Conservation (phyloP, 2,329 filamentous ascomycete species). For the Volutella citrinella region DNA sequence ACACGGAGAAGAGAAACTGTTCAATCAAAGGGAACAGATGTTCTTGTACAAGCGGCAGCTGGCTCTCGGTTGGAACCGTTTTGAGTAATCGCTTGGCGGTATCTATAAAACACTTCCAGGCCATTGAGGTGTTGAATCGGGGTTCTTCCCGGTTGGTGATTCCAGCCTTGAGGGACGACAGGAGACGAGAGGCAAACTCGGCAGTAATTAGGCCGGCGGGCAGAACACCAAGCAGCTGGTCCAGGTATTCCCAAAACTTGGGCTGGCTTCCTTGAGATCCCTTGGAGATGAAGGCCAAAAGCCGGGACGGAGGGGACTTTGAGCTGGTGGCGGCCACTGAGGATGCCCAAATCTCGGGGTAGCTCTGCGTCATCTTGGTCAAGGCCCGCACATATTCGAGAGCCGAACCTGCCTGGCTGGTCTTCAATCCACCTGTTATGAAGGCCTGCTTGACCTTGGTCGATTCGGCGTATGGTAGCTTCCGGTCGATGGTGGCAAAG, state of each 20-base stretch:
- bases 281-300: slow-evolving; percentile 73
- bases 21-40: slow-evolving; percentile 53
- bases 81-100: slow-evolving; percentile 53
- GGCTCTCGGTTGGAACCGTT: slow-evolving; percentile 44
- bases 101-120: slow-evolving; percentile 74
- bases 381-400: slow-evolving; percentile 68
- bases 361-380: slow-evolving; percentile 58
- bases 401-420: slow-evolving; percentile 70
- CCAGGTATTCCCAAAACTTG: slow-evolving; percentile 71
- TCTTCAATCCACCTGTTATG: slow-evolving; percentile 70
- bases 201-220: slow-evolving; percentile 41
- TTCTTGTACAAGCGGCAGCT: slow-evolving; percentile 43
- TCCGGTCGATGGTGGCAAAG: slow-evolving; percentile 44
- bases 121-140: slow-evolving; percentile 61
- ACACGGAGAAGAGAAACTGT: slow-evolving; percentile 48
- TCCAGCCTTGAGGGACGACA: slow-evolving; percentile 67
- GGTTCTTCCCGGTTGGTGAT: slow-evolving; percentile 74
- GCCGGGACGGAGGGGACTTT: slow-evolving; percentile 50
- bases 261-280: slow-evolving; percentile 77
- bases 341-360: slow-evolving; percentile 73
- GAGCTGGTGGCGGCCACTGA: slow-evolving; percentile 40
- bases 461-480: slow-evolving; percentile 47
- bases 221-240: slow-evolving; percentile 60
- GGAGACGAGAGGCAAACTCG: slow-evolving; percentile 57
- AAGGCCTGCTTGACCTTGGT: slow-evolving; percentile 56